Conservation (phyloP, 202 grass and related monocot species). For the Hordeum pubiflorum region DNA sequence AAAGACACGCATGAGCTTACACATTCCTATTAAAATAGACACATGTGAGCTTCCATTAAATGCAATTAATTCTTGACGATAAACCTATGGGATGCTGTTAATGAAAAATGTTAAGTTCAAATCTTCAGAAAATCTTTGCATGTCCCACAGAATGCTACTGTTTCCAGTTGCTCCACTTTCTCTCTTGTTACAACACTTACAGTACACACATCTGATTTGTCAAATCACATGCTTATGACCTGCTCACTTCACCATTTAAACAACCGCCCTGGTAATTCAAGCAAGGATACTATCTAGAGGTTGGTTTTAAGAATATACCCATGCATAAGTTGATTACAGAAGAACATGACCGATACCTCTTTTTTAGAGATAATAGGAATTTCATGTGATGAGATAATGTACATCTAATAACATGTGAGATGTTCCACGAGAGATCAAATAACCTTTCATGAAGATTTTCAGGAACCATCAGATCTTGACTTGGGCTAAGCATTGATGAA, state of each 20-base stretch:
- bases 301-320: slow-evolving; percentile 3
- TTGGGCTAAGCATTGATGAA: slow-evolving; percentile 55
- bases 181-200: neutral
- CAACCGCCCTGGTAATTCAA: neutral
- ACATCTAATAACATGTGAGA: neutral
- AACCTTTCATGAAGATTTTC: slow-evolving; percentile 68
- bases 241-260: neutral
- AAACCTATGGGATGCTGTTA: neutral
- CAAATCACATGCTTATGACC: neutral
- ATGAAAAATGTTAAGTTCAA: neutral
- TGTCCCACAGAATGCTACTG: neutral
- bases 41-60: neutral
- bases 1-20: slow-evolving; percentile 11
- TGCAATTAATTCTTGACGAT: neutral
- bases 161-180: neutral
- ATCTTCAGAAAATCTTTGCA: neutral
- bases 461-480: slow-evolving; percentile 54
- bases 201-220: neutral
- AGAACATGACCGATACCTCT: neutral
- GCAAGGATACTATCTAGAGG: neutral
- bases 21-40: neutral
- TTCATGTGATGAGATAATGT: neutral
- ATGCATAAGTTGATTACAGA: neutral
- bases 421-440: neutral
- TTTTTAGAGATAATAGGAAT: neutral